phyloP scores from a whole-genome alignment of 2,329 filamentous ascomycete genomes.

The Parastagonospora nodorum region DNA sequence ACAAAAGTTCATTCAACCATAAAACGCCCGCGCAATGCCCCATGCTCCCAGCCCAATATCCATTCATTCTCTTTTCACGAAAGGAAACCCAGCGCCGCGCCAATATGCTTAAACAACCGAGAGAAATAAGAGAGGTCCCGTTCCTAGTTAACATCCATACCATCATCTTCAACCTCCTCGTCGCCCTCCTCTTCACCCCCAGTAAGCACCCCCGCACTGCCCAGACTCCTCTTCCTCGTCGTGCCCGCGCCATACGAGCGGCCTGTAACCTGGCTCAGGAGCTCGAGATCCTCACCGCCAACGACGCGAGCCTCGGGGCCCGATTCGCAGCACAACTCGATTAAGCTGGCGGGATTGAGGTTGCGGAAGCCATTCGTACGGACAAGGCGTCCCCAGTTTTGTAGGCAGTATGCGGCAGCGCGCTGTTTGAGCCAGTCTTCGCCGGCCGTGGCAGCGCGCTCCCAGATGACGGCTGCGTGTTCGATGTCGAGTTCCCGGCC shows the following conservation, averaged over 20 bases:
- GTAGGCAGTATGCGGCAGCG: slow-evolving; percentile 85
- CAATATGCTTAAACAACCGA: slow-evolving; percentile 8
- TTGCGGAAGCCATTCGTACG: slow-evolving; percentile 85
- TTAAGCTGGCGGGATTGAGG: slow-evolving; percentile 76
- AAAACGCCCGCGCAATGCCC: slow-evolving; percentile 14
- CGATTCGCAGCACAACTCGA: slow-evolving; percentile 91
- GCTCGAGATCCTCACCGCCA: slow-evolving; percentile 80
- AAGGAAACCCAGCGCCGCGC: slow-evolving; percentile 18
- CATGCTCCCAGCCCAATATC: not conserved
- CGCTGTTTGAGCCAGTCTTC: slow-evolving; percentile 94
- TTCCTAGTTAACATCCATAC: slow-evolving; percentile 47
- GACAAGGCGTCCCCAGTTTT: slow-evolving; percentile 93
- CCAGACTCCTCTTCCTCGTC: slow-evolving; percentile 51
- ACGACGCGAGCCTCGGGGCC: slow-evolving; percentile 91
- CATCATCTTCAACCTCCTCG: slow-evolving; percentile 50
- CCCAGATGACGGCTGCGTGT: slow-evolving; percentile 95
- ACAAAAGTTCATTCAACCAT: not conserved
- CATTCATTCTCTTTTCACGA: not conserved
- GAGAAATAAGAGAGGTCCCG: not conserved
- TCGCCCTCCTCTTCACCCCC: slow-evolving; percentile 50
- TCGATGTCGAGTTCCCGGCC: slow-evolving; percentile 91
- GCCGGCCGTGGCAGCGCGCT: slow-evolving; percentile 84
- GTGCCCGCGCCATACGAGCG: slow-evolving; percentile 44
- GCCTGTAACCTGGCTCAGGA: slow-evolving; percentile 57
- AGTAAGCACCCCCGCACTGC: slow-evolving; percentile 43